These are phyloP conservation scores for Cytidiella melzeri DNA, from an alignment of 768 basidiomycete genomes.

Conservation along the genomic window DNA sequence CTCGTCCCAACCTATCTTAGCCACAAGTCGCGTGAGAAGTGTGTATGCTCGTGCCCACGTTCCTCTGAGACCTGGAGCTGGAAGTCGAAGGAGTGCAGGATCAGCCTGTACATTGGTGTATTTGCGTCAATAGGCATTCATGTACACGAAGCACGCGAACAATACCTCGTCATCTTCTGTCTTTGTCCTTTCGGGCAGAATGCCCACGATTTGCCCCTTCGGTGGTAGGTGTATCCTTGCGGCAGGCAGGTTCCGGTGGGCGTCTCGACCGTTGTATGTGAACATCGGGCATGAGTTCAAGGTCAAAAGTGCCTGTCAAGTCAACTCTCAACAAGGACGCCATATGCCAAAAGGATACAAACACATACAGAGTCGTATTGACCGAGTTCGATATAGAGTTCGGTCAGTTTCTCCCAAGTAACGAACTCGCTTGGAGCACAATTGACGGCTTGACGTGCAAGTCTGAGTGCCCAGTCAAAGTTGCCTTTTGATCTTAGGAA, in stretches of 20 bases:
- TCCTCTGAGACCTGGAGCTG: slow-evolving; percentile 89
- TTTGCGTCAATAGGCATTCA: neutral
- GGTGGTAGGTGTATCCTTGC: slow-evolving; percentile 81
- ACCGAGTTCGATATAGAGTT: slow-evolving; percentile 86
- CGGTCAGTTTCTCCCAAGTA: slow-evolving; percentile 97
- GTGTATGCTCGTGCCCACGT: slow-evolving; percentile 95
- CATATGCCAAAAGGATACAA: too few species aligned
- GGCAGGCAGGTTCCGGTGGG: slow-evolving; percentile 78
- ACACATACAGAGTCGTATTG: slow-evolving; percentile 65
- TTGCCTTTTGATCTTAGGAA: slow-evolving; percentile 85
- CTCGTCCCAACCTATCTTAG: slow-evolving; percentile 98
- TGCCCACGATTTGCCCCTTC: slow-evolving; percentile 80
- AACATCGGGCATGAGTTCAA: slow-evolving; percentile 99
- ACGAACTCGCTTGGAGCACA: slow-evolving; percentile 98
- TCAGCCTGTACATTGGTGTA: slow-evolving; percentile 57
- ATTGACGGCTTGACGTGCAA: slow-evolving; percentile 94
- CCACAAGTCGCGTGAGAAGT: slow-evolving; percentile 84
- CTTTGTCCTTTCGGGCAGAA: slow-evolving; percentile 78
- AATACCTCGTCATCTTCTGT: slow-evolving; percentile 80
- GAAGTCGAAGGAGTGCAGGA: slow-evolving; percentile 87
- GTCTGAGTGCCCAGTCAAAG: slow-evolving; percentile 81
- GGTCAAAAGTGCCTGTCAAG: slow-evolving; percentile 66
- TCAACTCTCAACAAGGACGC: neutral
- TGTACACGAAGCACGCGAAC: neutral
- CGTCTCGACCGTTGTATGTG: slow-evolving; percentile 94